Base-by-base conservation (phyloP, 2,329 filamentous ascomycete species). In the Colletotrichum somersetense region DNA sequence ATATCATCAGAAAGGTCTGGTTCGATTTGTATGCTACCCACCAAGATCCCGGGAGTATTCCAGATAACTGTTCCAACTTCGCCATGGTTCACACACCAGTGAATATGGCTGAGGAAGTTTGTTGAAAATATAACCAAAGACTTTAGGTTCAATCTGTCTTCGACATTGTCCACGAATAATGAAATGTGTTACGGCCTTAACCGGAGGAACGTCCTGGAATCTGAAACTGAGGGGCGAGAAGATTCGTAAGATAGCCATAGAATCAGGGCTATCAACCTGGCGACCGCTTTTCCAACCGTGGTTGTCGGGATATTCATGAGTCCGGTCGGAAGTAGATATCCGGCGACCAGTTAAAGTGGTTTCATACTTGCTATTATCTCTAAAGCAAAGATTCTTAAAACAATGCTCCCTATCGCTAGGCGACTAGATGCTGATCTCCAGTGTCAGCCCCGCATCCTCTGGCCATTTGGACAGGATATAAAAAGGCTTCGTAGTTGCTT, bases 391-490 rank as follows among this genome's bases (percentile, higher is more conserved):
- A 65, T 79, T 74, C 67, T 78, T 78, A 72, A 81, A 81, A 75
- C 74, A 82, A 74, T 82, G 78, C 58, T 80, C 71, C 16, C 50
- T 76, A 76, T 83, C 79, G 71, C 80, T 82, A 16, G 78, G 79
- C 58, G 78, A 81, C 56, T 79, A 76, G 2, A 72, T 77, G 65
- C 79, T 80, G 35, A 82, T 71, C 72, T 83, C 81, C 71, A 83
- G 74, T 12, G 75, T 75, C 73, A 83, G 73, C 35, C 67, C 58
- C 30, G 70, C 71, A 18, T 62, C 57, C n/a, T 73, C 56, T 2
- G 46, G 65, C 81, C 80, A 81, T 18, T 63, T 72, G 40, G 76
- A 76, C 35, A 82, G 78, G 68, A 80, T 77, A 12, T 62, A 74
- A 66, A 81, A 79, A 1, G 82, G 75, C 42, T 75, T 79, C 74